Evolutionary conservation across 352 stramenopile genomes (phyloP).

Genomic region (Phytophthora sp.): DNA sequence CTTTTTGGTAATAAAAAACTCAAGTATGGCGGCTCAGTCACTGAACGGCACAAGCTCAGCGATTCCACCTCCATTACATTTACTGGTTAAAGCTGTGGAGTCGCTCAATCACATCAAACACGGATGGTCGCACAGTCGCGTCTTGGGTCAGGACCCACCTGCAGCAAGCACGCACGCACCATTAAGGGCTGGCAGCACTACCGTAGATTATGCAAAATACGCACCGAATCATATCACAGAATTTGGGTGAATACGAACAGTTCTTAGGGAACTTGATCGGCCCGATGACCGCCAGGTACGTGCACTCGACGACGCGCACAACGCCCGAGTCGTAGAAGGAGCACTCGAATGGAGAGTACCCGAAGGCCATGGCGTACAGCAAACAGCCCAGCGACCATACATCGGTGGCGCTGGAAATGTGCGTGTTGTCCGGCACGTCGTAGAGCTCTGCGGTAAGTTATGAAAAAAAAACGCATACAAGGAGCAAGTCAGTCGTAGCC

Average conservation of each 20-base stretch:
- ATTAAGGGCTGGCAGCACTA: no score
- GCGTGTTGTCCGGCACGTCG: conserved; percentile 73
- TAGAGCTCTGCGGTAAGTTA: conserved; percentile 83
- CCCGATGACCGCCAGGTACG: conserved; percentile 87
- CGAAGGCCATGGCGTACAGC: conserved; percentile 89
- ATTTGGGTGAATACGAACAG: conserved; percentile 56
- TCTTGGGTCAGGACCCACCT: conserved; percentile 82
- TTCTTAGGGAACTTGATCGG: conserved; percentile 77
- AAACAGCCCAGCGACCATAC: conserved; percentile 92
- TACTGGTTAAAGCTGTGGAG: conserved; percentile 43
- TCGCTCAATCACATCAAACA: conserved; percentile 74
- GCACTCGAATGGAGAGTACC: conserved; percentile 91
- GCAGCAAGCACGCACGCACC: conserved; percentile 1
- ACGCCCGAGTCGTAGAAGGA: conserved; percentile 76
- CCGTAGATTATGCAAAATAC: conserved; percentile 5
- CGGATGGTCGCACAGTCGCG: conserved; percentile 47
- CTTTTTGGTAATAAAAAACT: no score
- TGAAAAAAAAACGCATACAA: conserved; percentile 10
- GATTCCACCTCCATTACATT: conserved; percentile 19
- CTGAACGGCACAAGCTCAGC: not conserved
- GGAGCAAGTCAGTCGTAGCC: not conserved
- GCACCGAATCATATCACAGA: conserved; percentile 81
- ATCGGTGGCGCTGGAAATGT: conserved; percentile 81
- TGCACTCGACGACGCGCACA: conserved; percentile 81
- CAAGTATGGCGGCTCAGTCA: no score